Percentiles rank a stretch among this genome's conserved stretches.
Conservation (phyloP, 163 green algal genomes). For the Scenedesmus sp. region DNA sequence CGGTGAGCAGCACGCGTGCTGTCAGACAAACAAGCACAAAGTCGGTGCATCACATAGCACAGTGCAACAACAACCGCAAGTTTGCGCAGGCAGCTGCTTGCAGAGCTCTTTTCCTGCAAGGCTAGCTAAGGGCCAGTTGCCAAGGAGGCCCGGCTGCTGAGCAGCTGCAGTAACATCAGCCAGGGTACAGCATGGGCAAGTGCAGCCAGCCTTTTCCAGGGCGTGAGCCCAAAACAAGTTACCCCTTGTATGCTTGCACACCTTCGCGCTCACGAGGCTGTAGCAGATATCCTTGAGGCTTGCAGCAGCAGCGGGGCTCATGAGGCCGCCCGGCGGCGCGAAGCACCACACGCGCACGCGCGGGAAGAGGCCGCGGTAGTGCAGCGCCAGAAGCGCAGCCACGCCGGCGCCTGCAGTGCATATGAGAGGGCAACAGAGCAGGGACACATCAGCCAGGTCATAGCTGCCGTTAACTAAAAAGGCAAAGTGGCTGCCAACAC, state of each 20-base stretch:
- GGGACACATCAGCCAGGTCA: background rate
- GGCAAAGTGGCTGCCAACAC: no score
- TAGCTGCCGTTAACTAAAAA: no score
- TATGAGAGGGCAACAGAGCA: background rate
- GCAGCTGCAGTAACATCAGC: background rate
- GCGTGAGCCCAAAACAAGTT: no score
- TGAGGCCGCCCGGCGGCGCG: conserved; percentile 42
- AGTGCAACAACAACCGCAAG: no score
- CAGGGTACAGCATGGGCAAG: no score
- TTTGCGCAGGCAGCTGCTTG: background rate
- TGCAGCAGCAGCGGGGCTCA: conserved; percentile 47
- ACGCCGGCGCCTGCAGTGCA: conserved; percentile 45
- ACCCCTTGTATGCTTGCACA: background rate
- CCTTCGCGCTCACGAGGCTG: conserved; percentile 46
- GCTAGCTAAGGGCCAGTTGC: no score
- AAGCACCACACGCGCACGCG: conserved; percentile 42
- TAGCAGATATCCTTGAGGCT: conserved; percentile 47
- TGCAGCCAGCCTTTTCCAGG: no score
- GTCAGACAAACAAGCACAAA: background rate
- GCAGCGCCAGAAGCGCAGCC: conserved; percentile 50
- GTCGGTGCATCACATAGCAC: background rate
- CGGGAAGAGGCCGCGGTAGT: conserved; percentile 39
- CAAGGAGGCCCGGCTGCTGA: background rate
- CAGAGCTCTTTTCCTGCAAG: background rate
- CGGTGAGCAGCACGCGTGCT: background rate